phyloP scores from a whole-genome alignment of 2,329 filamentous ascomycete species.

The Fusarium sp. region DNA sequence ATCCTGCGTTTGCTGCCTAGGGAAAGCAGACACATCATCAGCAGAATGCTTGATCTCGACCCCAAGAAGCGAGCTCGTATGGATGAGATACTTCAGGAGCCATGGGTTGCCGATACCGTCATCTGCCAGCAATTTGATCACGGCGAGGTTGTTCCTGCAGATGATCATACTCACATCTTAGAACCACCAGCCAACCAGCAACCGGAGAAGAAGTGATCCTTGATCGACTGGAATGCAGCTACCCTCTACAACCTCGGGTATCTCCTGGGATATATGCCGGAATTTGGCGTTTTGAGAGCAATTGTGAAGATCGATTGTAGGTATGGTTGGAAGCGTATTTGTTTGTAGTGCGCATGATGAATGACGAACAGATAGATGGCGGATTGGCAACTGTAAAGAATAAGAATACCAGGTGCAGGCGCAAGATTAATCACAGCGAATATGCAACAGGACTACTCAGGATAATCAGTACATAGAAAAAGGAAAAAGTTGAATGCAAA shows the following conservation, averaged over 20 bases:
- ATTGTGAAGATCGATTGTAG: slow-evolving; percentile 32
- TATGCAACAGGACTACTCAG: slow-evolving; percentile 5
- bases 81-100: slow-evolving; percentile 86
- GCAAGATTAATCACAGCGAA: slow-evolving; percentile 18
- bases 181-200: slow-evolving; percentile 73
- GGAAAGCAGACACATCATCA: slow-evolving; percentile 90
- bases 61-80: slow-evolving; percentile 86
- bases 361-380: slow-evolving; percentile 45
- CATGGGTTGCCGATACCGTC: slow-evolving; percentile 87
- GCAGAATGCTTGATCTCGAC: slow-evolving; percentile 91
- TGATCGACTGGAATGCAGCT: slow-evolving; percentile 2
- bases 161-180: slow-evolving; percentile 85
- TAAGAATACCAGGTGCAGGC: slow-evolving; percentile 11
- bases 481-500: slow-evolving; percentile 21
- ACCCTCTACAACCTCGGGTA: slow-evolving; percentile 16
- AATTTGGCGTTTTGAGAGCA: slow-evolving; percentile 45
- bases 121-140: slow-evolving; percentile 83
- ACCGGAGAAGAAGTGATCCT: slow-evolving; percentile 43
- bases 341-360: slow-evolving; percentile 39
- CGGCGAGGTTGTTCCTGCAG: slow-evolving; percentile 77
- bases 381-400: slow-evolving; percentile 40
- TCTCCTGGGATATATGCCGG: slow-evolving; percentile 10
- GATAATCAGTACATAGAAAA: slow-evolving; percentile 3
- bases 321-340: slow-evolving; percentile 33
- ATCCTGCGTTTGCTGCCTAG: slow-evolving; percentile 87